These are phyloP conservation scores for Oryza glaberrima DNA, from an alignment of 176 grass and related monocot genomes.

Conservation along the genomic window DNA sequence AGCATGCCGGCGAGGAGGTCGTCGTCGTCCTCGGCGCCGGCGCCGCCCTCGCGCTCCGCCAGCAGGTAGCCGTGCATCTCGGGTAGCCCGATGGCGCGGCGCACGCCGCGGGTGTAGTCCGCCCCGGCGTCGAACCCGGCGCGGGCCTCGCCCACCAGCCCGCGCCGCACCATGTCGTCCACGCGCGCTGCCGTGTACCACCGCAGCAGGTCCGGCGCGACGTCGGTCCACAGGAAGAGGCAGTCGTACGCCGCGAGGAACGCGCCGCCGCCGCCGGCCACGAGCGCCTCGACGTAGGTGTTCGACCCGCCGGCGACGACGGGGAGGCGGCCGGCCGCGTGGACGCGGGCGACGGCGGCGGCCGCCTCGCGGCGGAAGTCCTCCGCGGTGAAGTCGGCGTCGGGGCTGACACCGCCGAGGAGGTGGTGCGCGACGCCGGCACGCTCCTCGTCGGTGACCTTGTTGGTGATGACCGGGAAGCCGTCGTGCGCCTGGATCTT, in stretches of 20 bases:
- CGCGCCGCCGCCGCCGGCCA: conserved; percentile 23
- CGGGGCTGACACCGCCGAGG: conserved; percentile 13
- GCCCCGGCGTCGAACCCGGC: conserved; percentile 39
- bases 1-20: conserved; percentile 1
- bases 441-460: conserved; percentile 33
- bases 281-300: conserved; percentile 33
- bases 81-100: conserved; percentile 60
- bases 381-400: conserved; percentile 50
- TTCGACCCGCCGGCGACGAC: conserved; percentile 63
- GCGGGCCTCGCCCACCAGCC: conserved; percentile 60
- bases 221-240: conserved; percentile 55
- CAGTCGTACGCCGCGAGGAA: conserved; percentile 30
- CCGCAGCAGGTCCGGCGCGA: conserved; percentile 38
- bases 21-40: neutral
- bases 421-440: conserved; percentile 39
- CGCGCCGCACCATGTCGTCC: conserved; percentile 59
- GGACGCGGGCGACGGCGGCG: conserved; percentile 26
- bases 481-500: conserved; percentile 44
- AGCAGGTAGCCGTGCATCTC: conserved; percentile 63
- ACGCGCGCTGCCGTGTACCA: conserved; percentile 53
- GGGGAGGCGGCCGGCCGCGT: conserved; percentile 46
- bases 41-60: conserved; percentile 30
- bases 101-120: conserved; percentile 65
- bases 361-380: conserved; percentile 52
- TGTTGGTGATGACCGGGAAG: conserved; percentile 24